Evolutionary conservation across 1,139 yeast genomes (phyloP).

Genomic region (Zygosaccharomyces sapae): DNA sequence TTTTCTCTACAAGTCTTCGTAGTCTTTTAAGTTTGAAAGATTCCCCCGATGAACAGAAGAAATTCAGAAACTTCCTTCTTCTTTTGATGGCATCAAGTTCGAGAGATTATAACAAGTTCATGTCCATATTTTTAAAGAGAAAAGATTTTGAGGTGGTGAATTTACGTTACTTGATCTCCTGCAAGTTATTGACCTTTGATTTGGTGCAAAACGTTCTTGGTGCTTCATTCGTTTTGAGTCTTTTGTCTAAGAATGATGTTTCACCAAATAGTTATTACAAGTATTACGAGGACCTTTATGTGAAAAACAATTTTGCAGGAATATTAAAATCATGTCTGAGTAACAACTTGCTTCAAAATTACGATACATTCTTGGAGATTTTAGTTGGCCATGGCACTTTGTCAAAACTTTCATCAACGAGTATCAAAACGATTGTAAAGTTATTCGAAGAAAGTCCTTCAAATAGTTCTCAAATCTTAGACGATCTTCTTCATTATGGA

Average conservation of each 20-base stretch:
- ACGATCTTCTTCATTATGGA: conserved; percentile 23
- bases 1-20: conserved; percentile 32
- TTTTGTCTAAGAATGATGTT: conserved; percentile 15
- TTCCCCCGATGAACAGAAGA: conserved; percentile 9
- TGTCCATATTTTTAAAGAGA: conserved; percentile 33
- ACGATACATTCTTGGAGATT: conserved; percentile 17
- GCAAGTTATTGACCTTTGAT: conserved; percentile 30
- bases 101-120: conserved; percentile 32
- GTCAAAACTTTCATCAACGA: conserved; percentile 14
- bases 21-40: conserved; percentile 17
- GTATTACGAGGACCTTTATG: conserved; percentile 25
- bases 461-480: conserved; percentile 14
- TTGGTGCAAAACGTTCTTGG: conserved; percentile 29
- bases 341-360: conserved; percentile 11
- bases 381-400: conserved; percentile 24
- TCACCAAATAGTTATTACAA: conserved; percentile 22
- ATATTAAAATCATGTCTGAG: conserved; percentile 19
- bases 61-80: conserved; percentile 23
- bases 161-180: conserved; percentile 25
- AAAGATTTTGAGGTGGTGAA: conserved; percentile 27
- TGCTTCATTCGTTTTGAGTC: conserved; percentile 15
- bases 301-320: conserved; percentile 22
- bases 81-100: conserved; percentile 23
- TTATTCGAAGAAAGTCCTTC: conserved; percentile 14
- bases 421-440: conserved; percentile 18